A percentile compares a stretch with the other conserved stretches of the same genome.
Evolutionary conservation across 768 basidiomycete species (phyloP).

Genomic region (Termitomyces sp.): DNA sequence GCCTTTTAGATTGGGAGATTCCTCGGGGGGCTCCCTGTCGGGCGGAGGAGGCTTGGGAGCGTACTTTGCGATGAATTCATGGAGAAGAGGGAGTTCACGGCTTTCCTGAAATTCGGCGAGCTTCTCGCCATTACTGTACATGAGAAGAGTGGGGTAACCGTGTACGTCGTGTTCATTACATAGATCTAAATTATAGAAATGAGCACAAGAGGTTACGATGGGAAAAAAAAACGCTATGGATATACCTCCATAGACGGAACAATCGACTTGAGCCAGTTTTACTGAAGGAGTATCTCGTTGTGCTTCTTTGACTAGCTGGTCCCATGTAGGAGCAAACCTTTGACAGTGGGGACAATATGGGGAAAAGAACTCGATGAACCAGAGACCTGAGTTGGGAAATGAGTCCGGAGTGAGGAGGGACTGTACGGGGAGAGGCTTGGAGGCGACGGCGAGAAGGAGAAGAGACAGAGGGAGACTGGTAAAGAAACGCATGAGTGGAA

Average conservation of each 20-base stretch:
- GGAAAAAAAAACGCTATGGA: not conserved
- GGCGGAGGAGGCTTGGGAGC: slow-evolving; percentile 4
- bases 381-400: slow-evolving; percentile 59
- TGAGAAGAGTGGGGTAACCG: slow-evolving; percentile 71
- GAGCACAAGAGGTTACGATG: not conserved
- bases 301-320: slow-evolving; percentile 50
- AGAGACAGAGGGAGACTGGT: slow-evolving; percentile 18
- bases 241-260: slow-evolving; percentile 71
- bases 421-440: slow-evolving; percentile 26
- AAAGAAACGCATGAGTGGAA: slow-evolving; percentile 5
- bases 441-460: slow-evolving; percentile 24
- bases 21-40: too few species aligned
- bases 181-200: slow-evolving; percentile 49
- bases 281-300: slow-evolving; percentile 45
- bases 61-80: slow-evolving; percentile 48
- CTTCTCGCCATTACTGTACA: slow-evolving; percentile 64
- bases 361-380: slow-evolving; percentile 86
- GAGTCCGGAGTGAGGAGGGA: slow-evolving; percentile 49
- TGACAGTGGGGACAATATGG: slow-evolving; percentile 82
- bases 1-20: slow-evolving; percentile 25
- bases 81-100: slow-evolving; percentile 49
- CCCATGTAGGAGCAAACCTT: slow-evolving; percentile 79
- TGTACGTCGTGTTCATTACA: slow-evolving; percentile 64
- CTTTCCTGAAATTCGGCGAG: slow-evolving; percentile 50
- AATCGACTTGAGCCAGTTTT: slow-evolving; percentile 78